phyloP scores from a whole-genome alignment of 257 asterid species.

The Avicennia marina region DNA sequence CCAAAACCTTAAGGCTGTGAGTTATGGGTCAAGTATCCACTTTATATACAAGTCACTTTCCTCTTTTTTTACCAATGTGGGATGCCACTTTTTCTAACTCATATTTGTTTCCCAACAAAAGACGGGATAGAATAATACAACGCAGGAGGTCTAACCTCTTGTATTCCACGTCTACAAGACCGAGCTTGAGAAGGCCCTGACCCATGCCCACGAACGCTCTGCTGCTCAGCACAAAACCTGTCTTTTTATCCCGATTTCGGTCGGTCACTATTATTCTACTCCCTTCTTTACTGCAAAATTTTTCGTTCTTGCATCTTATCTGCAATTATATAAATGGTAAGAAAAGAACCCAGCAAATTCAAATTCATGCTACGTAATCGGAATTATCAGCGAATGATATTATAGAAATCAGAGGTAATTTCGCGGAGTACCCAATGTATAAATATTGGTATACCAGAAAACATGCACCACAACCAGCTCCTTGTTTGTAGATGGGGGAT shows the following conservation, averaged over 20 bases:
- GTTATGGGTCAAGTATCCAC: too few relatives aligned
- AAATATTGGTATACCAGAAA: constrained; percentile 39
- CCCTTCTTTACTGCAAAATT: constrained; percentile 48
- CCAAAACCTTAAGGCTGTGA: too few relatives aligned
- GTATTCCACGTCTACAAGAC: constrained; percentile 53
- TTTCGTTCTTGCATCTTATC: constrained; percentile 56
- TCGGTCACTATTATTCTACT: constrained; percentile 47
- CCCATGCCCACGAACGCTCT: constrained; percentile 58
- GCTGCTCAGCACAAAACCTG: constrained; percentile 70
- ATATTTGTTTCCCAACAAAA: too few relatives aligned
- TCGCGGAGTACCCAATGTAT: too few relatives aligned
- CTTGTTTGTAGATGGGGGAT: constrained; percentile 50
- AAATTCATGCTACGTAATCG: too few relatives aligned
- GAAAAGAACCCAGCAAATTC: too few relatives aligned
- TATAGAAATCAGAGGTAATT: too few relatives aligned
- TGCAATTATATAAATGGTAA: too few relatives aligned
- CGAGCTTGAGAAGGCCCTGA: constrained; percentile 40
- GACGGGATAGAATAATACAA: neutral
- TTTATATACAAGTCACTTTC: too few relatives aligned
- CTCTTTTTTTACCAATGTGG: too few relatives aligned
- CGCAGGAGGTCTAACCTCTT: constrained; percentile 35
- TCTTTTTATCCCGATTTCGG: constrained; percentile 31
- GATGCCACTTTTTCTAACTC: too few relatives aligned
- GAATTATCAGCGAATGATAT: too few relatives aligned
- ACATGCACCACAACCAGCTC: constrained; percentile 90